Conservation (phyloP, 2,329 filamentous ascomycete species). For the Didymella pinodella region DNA sequence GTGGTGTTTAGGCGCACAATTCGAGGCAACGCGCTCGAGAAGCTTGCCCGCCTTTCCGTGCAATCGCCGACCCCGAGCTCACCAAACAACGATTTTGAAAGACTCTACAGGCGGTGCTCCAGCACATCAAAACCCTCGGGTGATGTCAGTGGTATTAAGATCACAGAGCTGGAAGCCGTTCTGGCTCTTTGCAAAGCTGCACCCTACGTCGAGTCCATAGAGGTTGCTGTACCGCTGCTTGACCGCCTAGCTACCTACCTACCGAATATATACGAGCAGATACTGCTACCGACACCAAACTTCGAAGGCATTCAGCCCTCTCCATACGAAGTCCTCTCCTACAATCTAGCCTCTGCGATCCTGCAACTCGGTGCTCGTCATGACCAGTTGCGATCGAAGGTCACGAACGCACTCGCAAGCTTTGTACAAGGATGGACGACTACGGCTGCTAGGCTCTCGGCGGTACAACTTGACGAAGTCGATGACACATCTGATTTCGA, state of each 20-base stretch:
- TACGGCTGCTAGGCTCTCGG: conserved; percentile 65
- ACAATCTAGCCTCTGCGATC: conserved; percentile 79
- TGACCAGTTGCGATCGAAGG: conserved; percentile 69
- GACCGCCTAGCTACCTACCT: conserved; percentile 84
- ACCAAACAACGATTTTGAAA: conserved; percentile 50
- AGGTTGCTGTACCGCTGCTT: conserved; percentile 80
- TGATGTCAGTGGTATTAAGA: conserved; percentile 59
- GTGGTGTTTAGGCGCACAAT: conserved; percentile 45
- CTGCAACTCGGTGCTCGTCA: conserved; percentile 82
- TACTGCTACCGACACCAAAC: conserved; percentile 80
- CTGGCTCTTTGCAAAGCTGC: conserved; percentile 91
- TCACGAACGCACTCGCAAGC: conserved; percentile 71
- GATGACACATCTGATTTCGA: conserved; percentile 60
- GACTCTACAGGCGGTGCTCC: conserved; percentile 53
- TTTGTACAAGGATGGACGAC: conserved; percentile 77
- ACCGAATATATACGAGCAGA: conserved; percentile 81
- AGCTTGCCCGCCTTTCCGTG: conserved; percentile 59
- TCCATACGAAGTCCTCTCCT: conserved; percentile 84
- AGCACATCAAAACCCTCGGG: conserved; percentile 25
- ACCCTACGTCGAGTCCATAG: conserved; percentile 71
- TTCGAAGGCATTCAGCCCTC: conserved; percentile 85
- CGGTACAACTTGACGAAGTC: conserved; percentile 60
- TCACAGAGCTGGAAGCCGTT: conserved; percentile 90
- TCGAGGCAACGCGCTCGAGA: conserved; percentile 59
- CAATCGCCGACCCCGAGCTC: conserved; percentile 40